These are phyloP conservation scores for Microthlaspi erraticum DNA, from an alignment of 345 rosid species.

Conservation along the genomic window DNA sequence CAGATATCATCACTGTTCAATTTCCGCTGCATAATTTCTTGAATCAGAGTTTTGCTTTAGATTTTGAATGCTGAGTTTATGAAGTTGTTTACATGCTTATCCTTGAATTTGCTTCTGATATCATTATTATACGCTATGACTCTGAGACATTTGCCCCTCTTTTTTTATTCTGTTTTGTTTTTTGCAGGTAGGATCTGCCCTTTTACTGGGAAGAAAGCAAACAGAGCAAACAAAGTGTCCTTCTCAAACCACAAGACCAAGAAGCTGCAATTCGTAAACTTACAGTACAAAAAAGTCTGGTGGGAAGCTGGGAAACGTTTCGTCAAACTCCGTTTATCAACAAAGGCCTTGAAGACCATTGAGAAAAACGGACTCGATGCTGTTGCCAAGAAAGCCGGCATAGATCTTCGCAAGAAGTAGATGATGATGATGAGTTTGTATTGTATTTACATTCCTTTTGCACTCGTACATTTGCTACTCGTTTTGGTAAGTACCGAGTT, in stretches of 20 bases:
- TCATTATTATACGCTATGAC: not conserved
- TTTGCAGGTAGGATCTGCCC: slow-evolving; percentile 85
- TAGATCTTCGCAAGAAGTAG: slow-evolving; percentile 74
- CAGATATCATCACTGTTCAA: not conserved
- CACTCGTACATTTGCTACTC: slow-evolving; percentile 29
- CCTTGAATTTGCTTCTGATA: not conserved
- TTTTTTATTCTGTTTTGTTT: not conserved
- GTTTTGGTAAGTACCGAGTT: slow-evolving; percentile 23
- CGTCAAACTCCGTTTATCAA: slow-evolving; percentile 79
- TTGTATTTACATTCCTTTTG: slow-evolving; percentile 25
- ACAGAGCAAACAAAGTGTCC: slow-evolving; percentile 88
- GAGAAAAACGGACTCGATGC: slow-evolving; percentile 96
- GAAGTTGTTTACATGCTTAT: too few relatives aligned
- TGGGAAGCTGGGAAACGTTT: slow-evolving; percentile 97
- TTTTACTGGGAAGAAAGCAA: slow-evolving; percentile 91
- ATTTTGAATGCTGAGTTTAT: not conserved
- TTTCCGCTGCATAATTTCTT: not conserved
- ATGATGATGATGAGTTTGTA: not conserved
- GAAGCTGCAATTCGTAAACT: slow-evolving; percentile 86
- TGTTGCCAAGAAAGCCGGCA: slow-evolving; percentile 96
- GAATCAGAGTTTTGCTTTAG: not conserved
- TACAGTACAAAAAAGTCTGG: slow-evolving; percentile 92
- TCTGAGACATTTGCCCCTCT: not conserved
- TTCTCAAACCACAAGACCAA: slow-evolving; percentile 98
- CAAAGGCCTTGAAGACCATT: slow-evolving; percentile 88